These are phyloP conservation scores for Calonectria montana DNA, from an alignment of 2,329 filamentous ascomycete genomes.

Conservation along the genomic window DNA sequence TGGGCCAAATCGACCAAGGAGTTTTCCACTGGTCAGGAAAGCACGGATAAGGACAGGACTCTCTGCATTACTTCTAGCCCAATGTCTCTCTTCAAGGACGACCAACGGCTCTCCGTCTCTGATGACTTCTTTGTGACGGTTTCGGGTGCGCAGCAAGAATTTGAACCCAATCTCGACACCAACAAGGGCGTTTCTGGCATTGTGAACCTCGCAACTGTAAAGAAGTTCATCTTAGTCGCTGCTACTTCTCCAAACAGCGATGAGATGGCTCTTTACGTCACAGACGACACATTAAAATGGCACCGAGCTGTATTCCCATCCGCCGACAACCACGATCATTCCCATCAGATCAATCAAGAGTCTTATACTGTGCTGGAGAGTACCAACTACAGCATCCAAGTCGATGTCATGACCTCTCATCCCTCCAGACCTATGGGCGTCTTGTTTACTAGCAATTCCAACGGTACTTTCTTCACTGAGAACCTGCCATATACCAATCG, in stretches of 20 bases:
- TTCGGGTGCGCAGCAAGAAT: slow-evolving; percentile 65
- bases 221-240: slow-evolving; percentile 87
- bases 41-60: slow-evolving; percentile 76
- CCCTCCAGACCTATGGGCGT: slow-evolving; percentile 81
- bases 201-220: slow-evolving; percentile 84
- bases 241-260: slow-evolving; percentile 82
- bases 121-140: slow-evolving; percentile 80
- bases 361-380: slow-evolving; percentile 95
- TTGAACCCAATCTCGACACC: slow-evolving; percentile 81
- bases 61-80: slow-evolving; percentile 84
- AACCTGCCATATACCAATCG: slow-evolving; percentile 95
- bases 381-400: slow-evolving; percentile 97
- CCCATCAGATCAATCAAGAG: slow-evolving; percentile 75
- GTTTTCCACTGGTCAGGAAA: slow-evolving; percentile 76
- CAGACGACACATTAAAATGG: slow-evolving; percentile 86
- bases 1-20: slow-evolving; percentile 85
- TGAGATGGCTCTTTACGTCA: slow-evolving; percentile 93
- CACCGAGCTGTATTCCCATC: slow-evolving; percentile 90
- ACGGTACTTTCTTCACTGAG: slow-evolving; percentile 94
- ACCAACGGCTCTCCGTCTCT: slow-evolving; percentile 83
- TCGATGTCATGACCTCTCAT: slow-evolving; percentile 84
- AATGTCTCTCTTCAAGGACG: slow-evolving; percentile 76
- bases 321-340: slow-evolving; percentile 81
- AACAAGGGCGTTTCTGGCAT: slow-evolving; percentile 82
- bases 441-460: slow-evolving; percentile 95